phyloP scores from a whole-genome alignment of 75 land plant species.

The Azolla pinnata region DNA sequence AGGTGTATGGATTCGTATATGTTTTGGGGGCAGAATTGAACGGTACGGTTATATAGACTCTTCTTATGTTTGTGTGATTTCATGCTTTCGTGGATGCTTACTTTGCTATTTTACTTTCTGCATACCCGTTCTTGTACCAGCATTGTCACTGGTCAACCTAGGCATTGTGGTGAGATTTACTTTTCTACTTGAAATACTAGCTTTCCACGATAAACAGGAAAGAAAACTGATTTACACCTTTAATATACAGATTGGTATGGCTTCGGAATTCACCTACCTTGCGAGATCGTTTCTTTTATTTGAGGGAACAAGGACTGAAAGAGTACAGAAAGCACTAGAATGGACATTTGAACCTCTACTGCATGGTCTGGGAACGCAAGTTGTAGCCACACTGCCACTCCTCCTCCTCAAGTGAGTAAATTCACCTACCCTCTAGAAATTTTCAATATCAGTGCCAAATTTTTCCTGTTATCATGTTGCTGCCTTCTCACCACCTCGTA shows the following conservation, averaged over 20 bases:
- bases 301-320: slow-evolving; percentile 30
- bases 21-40: slow-evolving; percentile 39
- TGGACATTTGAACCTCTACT: slow-evolving; percentile 44
- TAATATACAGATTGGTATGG: slow-evolving; percentile 31
- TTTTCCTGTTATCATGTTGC: too few relatives aligned
- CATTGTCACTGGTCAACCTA: slow-evolving; percentile 41
- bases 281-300: slow-evolving; percentile 33
- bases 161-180: slow-evolving; percentile 32
- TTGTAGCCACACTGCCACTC: slow-evolving; percentile 39
- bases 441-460: too few relatives aligned
- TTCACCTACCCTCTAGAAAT: too few relatives aligned
- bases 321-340: slow-evolving; percentile 31
- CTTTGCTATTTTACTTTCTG: background rate
- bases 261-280: slow-evolving; percentile 39
- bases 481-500: background rate
- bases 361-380: slow-evolving; percentile 45
- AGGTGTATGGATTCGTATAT: slow-evolving; percentile 38
- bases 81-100: background rate
- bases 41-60: slow-evolving; percentile 19
- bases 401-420: slow-evolving; percentile 33
- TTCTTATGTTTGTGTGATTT: background rate
- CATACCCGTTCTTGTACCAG: slow-evolving; percentile 5
- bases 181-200: background rate
- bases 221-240: background rate
- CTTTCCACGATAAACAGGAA: background rate